Percentiles rank a stretch among this genome's conserved stretches.
These are phyloP conservation scores for Melaleuca quinquenervia DNA, from an alignment of 345 rosid species.

Conservation along the genomic window DNA sequence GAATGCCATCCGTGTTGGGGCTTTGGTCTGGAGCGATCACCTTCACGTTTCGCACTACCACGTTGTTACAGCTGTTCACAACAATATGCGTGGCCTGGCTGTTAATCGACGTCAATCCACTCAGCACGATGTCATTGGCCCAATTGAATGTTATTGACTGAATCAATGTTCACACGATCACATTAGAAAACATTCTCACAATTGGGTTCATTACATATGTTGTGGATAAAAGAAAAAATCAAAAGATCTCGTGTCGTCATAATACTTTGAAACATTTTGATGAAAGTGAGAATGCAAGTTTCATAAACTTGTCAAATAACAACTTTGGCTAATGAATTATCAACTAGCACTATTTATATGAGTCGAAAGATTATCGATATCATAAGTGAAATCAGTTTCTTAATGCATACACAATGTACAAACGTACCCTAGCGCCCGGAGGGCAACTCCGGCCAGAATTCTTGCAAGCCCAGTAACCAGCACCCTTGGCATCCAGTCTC, in stretches of 20 bases:
- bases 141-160: slow-evolving; percentile 35
- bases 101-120: slow-evolving; percentile 24
- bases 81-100: slow-evolving; percentile 24
- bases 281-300: neutral
- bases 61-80: slow-evolving; percentile 14
- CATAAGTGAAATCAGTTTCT: neutral
- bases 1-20: slow-evolving; percentile 51
- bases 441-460: slow-evolving; percentile 44
- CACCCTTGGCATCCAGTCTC: slow-evolving; percentile 41
- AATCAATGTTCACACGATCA: neutral
- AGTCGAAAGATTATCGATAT: neutral
- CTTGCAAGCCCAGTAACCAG: slow-evolving; percentile 50
- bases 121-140: slow-evolving; percentile 14
- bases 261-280: neutral
- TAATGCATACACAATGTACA: neutral
- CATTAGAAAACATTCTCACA: neutral
- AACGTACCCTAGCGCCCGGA: slow-evolving; percentile 44
- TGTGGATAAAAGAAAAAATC: neutral
- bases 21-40: slow-evolving; percentile 20
- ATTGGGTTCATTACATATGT: neutral
- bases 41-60: slow-evolving; percentile 7
- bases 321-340: neutral
- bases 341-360: neutral
- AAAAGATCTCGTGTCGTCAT: neutral
- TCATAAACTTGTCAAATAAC: neutral